Evolutionary conservation across 352 stramenopile genomes (phyloP), one percentile per base, ranked within the genome.

Genomic region (Pythium diclinum): DNA sequence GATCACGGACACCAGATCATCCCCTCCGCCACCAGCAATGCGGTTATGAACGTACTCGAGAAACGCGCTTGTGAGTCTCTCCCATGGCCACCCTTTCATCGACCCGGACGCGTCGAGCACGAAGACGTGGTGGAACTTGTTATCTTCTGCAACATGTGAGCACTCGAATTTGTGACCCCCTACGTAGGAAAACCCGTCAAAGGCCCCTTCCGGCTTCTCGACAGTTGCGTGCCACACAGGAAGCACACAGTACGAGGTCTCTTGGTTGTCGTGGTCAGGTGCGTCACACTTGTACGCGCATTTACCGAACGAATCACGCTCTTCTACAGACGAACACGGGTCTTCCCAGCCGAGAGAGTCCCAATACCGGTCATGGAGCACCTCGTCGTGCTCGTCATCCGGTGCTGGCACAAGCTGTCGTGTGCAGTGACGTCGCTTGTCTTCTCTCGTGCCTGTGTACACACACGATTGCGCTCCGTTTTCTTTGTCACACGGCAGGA

Each of bases 51-150:
- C 51, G 47, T 88, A 95, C 56, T 83, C 79, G 13, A 67, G 65
- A 61, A 85, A 87, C 1, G 81, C 86, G 9, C 63, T 72, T 28
- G 86, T 72, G 25, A 95, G 68, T n/a, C 81, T 65, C 21, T 51
- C 28, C 86, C 86, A 93, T 5, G 83, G 81, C 14, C 30, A 56
- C 1, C 86, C 83, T 3, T 23, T 53, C 84, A 95, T 95, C 21
- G 86, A 95, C 0, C 83, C 82, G 10, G 86, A 93, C 44, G 69
- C 75, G 55, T 95, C 86, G n/a, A 94, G 48, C 46, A 95, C 81
- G 36, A 95, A 91, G 3, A 95, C 71, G 42, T 93, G 86, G 42
- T 95, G 84, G 63, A 84, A 79, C 47, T 85, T 78, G 11, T 71
- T 77, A 14, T 73, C 75, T 21, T 63, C 75, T 0, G 78, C 63